phyloP scores from a whole-genome alignment of 2,329 filamentous ascomycete species.

The Arachnopeziza araneosa region DNA sequence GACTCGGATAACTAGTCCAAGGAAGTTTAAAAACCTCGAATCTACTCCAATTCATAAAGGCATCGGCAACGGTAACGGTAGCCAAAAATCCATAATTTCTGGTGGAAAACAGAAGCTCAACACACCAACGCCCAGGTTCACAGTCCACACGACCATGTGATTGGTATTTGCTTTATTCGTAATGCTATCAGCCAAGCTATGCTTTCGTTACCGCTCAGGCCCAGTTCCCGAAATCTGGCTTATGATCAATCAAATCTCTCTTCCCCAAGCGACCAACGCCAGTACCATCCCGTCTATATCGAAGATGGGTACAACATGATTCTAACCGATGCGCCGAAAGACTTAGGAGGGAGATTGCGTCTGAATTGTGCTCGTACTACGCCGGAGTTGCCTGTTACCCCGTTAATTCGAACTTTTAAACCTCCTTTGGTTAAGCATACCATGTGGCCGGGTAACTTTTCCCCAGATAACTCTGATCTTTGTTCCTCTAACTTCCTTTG shows the following conservation, averaged over 20 bases:
- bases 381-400: conserved; percentile 77
- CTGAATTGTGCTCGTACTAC: conserved; percentile 97
- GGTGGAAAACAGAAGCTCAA: background rate
- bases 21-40: background rate
- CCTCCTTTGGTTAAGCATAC: conserved; percentile 45
- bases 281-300: conserved; percentile 68
- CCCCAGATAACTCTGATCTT: conserved; percentile 99
- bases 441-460: conserved; percentile 94
- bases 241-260: conserved; percentile 54
- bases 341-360: conserved; percentile 91
- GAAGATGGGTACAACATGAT: conserved; percentile 98
- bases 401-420: conserved; percentile 11
- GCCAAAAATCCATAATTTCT: background rate
- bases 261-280: conserved; percentile 39
- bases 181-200: conserved; percentile 50
- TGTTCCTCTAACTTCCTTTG: conserved; percentile 91
- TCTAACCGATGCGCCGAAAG: conserved; percentile 92
- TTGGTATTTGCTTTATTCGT: conserved; percentile 40
- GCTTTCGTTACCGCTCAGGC: conserved; percentile 46
- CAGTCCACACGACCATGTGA: conserved; percentile 15
- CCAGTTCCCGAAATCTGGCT: conserved; percentile 50
- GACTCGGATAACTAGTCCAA: background rate
- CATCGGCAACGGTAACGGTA: background rate
- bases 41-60: background rate
- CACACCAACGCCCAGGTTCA: background rate